Percentiles rank a stretch among this genome's conserved stretches.
phyloP scores from a whole-genome alignment of 2,329 filamentous ascomycete genomes.

The Mollisiaceae sp. region DNA sequence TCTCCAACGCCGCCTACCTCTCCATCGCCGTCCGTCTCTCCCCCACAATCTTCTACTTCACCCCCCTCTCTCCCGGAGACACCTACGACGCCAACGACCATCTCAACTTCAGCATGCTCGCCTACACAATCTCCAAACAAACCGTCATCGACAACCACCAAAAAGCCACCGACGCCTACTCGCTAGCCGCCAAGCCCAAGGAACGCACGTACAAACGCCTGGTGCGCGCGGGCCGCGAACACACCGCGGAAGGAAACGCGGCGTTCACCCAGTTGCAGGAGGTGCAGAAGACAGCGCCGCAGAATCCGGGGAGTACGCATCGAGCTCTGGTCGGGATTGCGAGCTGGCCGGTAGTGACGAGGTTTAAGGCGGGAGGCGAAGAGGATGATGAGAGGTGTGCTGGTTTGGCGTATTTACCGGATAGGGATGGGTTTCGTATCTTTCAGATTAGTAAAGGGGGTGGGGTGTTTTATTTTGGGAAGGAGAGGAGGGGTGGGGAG shows the following conservation, averaged over 20 bases:
- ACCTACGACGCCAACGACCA: constrained; percentile 31
- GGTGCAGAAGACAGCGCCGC: background rate
- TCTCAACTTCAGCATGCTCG: constrained; percentile 15
- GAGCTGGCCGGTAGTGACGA: constrained; percentile 31
- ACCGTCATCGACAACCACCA: constrained; percentile 11
- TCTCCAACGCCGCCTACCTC: constrained; percentile 37
- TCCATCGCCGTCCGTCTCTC: constrained; percentile 34
- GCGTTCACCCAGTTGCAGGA: background rate
- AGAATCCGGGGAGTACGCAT: constrained; percentile 16
- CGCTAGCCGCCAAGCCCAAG: background rate
- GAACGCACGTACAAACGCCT: background rate
- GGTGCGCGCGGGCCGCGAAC: background rate
- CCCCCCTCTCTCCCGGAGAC: constrained; percentile 26
- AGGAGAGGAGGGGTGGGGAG: constrained; percentile 18
- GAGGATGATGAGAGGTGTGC: constrained; percentile 18
- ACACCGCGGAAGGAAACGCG: background rate
- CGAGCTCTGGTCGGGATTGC: constrained; percentile 30
- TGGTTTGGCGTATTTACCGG: constrained; percentile 12
- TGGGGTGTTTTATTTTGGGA: constrained; percentile 31
- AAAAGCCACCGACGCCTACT: background rate
- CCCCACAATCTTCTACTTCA: constrained; percentile 35
- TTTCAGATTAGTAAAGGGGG: constrained; percentile 27
- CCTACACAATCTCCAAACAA: constrained; percentile 26
- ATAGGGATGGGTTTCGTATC: constrained; percentile 31
- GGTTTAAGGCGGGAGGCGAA: constrained; percentile 32